Percentiles rank a stretch among this genome's conserved stretches.
Conservation (phyloP, 163 green algal genomes). For the Prototheca wickerhamii region DNA sequence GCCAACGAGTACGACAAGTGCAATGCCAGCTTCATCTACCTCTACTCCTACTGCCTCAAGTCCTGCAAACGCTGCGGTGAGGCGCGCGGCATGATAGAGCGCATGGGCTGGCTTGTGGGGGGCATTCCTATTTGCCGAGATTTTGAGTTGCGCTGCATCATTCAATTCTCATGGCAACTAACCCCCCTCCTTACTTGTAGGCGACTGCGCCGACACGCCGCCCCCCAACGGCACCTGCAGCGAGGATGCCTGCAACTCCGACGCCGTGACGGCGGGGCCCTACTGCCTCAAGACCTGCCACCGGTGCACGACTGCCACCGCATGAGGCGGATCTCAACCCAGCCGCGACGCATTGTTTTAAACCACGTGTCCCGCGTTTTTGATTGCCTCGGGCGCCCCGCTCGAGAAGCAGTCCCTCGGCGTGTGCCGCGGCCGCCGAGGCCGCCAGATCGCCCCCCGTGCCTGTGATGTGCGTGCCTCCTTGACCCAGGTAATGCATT, state of each 20-base stretch:
- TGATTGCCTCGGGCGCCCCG: no score
- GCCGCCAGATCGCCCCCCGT: no score
- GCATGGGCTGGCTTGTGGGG: not conserved
- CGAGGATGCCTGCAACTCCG: not conserved
- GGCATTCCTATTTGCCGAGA: not conserved
- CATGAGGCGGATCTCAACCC: no score
- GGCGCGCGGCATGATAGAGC: not conserved
- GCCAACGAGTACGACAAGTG: constrained; percentile 11
- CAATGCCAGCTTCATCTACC: constrained; percentile 16
- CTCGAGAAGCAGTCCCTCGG: no score
- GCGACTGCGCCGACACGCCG: not conserved
- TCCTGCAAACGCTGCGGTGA: constrained; percentile 15
- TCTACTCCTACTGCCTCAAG: constrained; percentile 16
- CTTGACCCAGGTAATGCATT: no score
- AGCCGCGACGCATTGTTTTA: no score
- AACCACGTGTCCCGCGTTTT: no score
- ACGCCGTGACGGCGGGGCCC: not conserved
- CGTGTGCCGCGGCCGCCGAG: no score
- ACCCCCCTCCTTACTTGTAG: not conserved
- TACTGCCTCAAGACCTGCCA: constrained; percentile 17
- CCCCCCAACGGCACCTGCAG: not conserved
- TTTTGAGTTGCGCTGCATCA: not conserved
- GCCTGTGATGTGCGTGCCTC: no score
- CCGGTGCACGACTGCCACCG: no score
- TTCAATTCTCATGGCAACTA: not conserved